Percentiles rank a stretch among this genome's conserved stretches.
Conservation (phyloP, 768 basidiomycete genomes). For the Hemileccinum rubropunctum region DNA sequence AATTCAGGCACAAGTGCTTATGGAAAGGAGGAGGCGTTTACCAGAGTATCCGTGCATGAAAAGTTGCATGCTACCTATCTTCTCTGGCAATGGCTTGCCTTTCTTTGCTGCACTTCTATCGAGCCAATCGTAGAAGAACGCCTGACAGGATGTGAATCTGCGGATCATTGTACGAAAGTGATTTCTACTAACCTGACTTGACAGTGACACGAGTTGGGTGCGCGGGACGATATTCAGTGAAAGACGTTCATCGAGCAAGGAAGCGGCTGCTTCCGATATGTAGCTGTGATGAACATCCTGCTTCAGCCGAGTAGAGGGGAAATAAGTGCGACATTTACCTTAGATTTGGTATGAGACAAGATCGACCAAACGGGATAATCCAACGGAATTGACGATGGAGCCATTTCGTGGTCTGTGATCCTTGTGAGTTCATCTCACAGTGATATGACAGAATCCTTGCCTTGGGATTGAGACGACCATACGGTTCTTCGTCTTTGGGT, state of each 20-base stretch:
- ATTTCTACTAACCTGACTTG: slow-evolving; percentile 52
- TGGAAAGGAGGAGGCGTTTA: slow-evolving; percentile 19
- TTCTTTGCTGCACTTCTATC: slow-evolving; percentile 81
- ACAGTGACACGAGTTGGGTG: slow-evolving; percentile 79
- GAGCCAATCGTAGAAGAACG: slow-evolving; percentile 93
- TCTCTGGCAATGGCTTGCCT: slow-evolving; percentile 79
- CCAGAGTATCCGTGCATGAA: slow-evolving; percentile 85
- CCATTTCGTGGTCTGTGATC: slow-evolving; percentile 78
- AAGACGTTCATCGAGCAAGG: slow-evolving; percentile 72
- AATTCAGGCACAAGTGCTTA: background rate
- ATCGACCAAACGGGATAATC: slow-evolving; percentile 88
- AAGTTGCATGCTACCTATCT: slow-evolving; percentile 88
- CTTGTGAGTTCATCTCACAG: slow-evolving; percentile 1
- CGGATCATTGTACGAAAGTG: background rate
- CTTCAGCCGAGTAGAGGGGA: background rate
- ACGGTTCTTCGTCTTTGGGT: slow-evolving; percentile 89
- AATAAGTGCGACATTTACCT: slow-evolving; percentile 44
- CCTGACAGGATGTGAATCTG: slow-evolving; percentile 37
- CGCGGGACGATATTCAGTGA: slow-evolving; percentile 79
- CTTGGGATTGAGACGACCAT: slow-evolving; percentile 86
- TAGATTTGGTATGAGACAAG: slow-evolving; percentile 86
- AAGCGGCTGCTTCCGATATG: slow-evolving; percentile 87
- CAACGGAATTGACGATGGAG: slow-evolving; percentile 83
- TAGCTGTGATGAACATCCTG: slow-evolving; percentile 47
- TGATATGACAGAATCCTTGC: slow-evolving; percentile 30